Percentiles rank a stretch among this genome's conserved stretches.
Evolutionary conservation across 2,329 filamentous ascomycete genomes (phyloP).

Genomic region (Claviceps capensis): DNA sequence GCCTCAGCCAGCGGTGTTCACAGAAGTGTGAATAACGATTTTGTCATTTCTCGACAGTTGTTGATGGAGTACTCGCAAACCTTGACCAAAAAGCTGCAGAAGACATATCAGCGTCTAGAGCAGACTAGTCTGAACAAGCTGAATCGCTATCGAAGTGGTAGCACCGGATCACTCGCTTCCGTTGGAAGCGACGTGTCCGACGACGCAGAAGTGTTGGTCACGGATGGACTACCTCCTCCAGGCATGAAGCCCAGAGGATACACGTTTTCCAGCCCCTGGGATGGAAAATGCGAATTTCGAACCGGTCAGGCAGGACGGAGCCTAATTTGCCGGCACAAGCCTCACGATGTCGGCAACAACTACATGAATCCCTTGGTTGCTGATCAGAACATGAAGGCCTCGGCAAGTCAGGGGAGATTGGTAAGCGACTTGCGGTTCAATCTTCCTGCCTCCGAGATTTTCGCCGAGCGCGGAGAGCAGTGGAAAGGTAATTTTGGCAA

Average conservation of each 20-base stretch:
- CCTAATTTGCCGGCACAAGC: slow-evolving; percentile 60
- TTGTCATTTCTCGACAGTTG: slow-evolving; percentile 34
- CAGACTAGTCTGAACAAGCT: slow-evolving; percentile 13
- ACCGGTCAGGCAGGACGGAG: slow-evolving; percentile 64
- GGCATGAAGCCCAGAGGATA: slow-evolving; percentile 48
- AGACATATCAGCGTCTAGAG: slow-evolving; percentile 28
- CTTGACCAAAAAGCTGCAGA: slow-evolving; percentile 31
- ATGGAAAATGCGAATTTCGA: slow-evolving; percentile 71
- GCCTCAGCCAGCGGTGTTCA: not conserved
- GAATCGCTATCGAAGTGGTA: slow-evolving; percentile 16
- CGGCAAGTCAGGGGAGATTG: not conserved
- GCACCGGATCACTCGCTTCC: slow-evolving; percentile 19
- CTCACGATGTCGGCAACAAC: slow-evolving; percentile 29
- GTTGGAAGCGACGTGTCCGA: not conserved
- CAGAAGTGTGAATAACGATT: slow-evolving; percentile 5
- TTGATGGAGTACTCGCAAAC: slow-evolving; percentile 42
- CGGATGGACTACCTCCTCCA: slow-evolving; percentile 2
- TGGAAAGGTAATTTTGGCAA: slow-evolving; percentile 31
- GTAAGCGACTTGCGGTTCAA: slow-evolving; percentile 88
- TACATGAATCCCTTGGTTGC: slow-evolving; percentile 31
- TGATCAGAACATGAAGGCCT: slow-evolving; percentile 12
- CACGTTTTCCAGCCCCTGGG: slow-evolving; percentile 75
- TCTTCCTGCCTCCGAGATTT: slow-evolving; percentile 47
- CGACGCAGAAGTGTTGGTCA: not conserved
- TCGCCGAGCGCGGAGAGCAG: slow-evolving; percentile 23